Evolutionary conservation across 192 early-diverging fungal species (phyloP).

Genomic region (Backusella mclennaniae): DNA sequence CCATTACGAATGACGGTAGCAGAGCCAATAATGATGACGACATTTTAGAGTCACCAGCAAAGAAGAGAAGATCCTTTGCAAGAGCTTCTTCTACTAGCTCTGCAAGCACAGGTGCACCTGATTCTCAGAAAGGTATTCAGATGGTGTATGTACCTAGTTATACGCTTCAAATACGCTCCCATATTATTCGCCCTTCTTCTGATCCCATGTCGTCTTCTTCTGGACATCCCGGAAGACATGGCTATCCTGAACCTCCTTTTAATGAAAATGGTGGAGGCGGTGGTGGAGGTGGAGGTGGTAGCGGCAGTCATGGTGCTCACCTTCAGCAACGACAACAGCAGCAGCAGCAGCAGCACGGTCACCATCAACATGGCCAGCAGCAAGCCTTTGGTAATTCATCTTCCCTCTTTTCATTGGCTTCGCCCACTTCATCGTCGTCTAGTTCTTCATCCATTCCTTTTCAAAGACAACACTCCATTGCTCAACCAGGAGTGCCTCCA

Average conservation of each 20-base stretch:
- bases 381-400: conserved; percentile 8
- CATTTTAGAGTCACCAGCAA: conserved; percentile 2
- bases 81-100: not conserved
- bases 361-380: not conserved
- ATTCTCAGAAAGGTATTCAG: conserved; percentile 20
- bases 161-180: conserved; percentile 19
- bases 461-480: conserved; percentile 1
- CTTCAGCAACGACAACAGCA: not conserved
- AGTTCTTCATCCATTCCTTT: conserved; percentile 7
- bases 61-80: conserved; percentile 4
- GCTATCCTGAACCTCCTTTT: not conserved
- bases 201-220: not conserved
- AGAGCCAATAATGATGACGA: not conserved
- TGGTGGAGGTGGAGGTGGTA: not conserved
- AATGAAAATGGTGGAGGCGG: not conserved
- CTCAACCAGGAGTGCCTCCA: not conserved
- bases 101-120: not conserved
- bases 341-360: not conserved
- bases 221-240: not conserved
- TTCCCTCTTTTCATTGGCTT: conserved; percentile 9
- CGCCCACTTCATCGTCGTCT: conserved; percentile 18
- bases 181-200: conserved; percentile 9
- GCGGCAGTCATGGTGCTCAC: not conserved
- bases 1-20: not conserved
- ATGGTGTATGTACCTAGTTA: conserved; percentile 19